Evolutionary conservation across 148 eudicot genomes (phyloP).

Genomic region (Persicaria tinctoria): DNA sequence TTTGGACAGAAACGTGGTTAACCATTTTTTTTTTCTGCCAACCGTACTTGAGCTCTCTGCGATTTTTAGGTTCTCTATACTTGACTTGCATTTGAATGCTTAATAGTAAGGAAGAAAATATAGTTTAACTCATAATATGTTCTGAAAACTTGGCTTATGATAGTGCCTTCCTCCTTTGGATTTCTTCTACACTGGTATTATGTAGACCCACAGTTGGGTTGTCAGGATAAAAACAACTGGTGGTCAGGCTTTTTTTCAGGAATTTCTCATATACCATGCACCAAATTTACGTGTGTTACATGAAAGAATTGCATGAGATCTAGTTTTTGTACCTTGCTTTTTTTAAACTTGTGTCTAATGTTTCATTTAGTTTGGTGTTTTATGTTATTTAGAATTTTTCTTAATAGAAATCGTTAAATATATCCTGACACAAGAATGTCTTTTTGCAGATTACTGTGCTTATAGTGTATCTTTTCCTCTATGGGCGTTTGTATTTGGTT

Average conservation of each 20-base stretch:
- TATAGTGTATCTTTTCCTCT: constrained; percentile 69
- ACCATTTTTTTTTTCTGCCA: not conserved
- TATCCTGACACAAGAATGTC: constrained; percentile 6
- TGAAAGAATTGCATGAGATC: not conserved
- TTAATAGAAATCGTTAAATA: not conserved
- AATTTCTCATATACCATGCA: not conserved
- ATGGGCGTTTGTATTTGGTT: constrained; percentile 79
- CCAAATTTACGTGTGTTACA: not conserved
- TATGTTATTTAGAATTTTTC: constrained; percentile 3
- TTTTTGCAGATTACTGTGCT: constrained; percentile 83
- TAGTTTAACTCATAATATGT: not conserved
- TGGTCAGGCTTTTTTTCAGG: not conserved
- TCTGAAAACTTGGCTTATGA: not conserved
- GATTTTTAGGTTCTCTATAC: not conserved
- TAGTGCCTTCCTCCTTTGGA: not conserved
- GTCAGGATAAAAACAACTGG: not conserved
- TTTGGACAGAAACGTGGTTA: not conserved
- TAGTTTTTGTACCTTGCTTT: too few relatives aligned
- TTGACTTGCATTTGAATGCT: not conserved
- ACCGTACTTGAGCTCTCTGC: not conserved
- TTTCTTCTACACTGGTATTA: not conserved
- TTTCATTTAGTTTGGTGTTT: not conserved
- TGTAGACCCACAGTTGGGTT: not conserved
- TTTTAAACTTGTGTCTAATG: not conserved
- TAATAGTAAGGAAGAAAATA: not conserved